Base-by-base conservation (phyloP, 495 filamentous ascomycete species). In the Astrocystis sublimbata region DNA sequence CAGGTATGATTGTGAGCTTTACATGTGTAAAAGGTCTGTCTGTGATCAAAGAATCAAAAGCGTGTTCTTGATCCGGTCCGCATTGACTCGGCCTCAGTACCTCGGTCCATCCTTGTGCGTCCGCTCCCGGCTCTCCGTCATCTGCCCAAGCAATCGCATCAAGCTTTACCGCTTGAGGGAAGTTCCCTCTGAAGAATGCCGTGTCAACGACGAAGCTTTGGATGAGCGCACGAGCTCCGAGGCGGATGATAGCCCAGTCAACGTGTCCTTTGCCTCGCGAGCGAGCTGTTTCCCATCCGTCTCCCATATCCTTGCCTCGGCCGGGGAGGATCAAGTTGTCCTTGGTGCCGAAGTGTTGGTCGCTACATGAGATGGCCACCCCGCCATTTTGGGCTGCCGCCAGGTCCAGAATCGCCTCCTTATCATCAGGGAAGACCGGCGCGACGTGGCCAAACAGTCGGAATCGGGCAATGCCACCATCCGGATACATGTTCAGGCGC, bases 211-310 rank as follows among this genome's bases (percentile, higher is more conserved):
- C 73, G 24, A 96, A 76, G 67, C 83, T 85, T 60, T 87, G 81
- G 43, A 96, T 83, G 40, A 81, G 80, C 0, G 90, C 92, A 15
- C 83, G 79, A 1, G 87, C 82, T 6, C 92, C 92, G 23, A 97
- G 83, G 64, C 83, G 82, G 54, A 96, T 81, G 62, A 96, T 87
- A 9, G 88, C 82, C 92, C 93, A 96, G 75, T 97, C 93, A 19
- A 89, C 78, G 74, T 97, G 93, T 10, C 84, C 88, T 65, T 85
- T 85, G 23, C 81, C 85, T 24, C 93, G 76, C 31, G 88, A 92
- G 38, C 93, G 83, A 55, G 88, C 87, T 10, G 92, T 97, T 76
- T 97, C 92, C 92, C 93, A 97, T 3, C 93, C 93, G 73, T 96
- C 92, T 31, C 92, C 89, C 92, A 96, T 96, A 74, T 97, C 88